phyloP scores from a whole-genome alignment of 1,284 basidiomycete genomes.

The Tilletia setariae region DNA sequence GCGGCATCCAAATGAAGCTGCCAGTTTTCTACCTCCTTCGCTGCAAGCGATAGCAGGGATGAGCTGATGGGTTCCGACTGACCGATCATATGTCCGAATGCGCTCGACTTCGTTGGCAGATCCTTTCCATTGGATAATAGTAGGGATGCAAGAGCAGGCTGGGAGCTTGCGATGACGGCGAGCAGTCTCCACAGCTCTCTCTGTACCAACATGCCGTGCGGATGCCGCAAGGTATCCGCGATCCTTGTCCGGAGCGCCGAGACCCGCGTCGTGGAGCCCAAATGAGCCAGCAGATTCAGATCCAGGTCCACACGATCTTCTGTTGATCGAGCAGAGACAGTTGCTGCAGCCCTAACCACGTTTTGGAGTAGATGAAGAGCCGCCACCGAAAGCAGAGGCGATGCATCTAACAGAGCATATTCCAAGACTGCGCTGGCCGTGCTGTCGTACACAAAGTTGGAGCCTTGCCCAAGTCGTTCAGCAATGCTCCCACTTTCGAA shows the following conservation, averaged over 20 bases:
- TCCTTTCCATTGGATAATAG: background rate
- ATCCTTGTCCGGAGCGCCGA: background rate
- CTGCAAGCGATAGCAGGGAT: background rate
- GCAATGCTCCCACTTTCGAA: slow-evolving; percentile 1
- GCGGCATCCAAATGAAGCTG: background rate
- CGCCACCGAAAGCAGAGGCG: background rate
- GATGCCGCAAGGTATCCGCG: background rate
- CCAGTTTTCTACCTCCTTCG: background rate
- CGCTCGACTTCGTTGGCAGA: background rate
- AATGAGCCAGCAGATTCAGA: background rate
- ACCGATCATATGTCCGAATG: background rate
- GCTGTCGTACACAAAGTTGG: slow-evolving; percentile 5
- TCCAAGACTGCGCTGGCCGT: slow-evolving; percentile 10
- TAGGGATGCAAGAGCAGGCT: background rate
- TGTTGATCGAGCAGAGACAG: background rate
- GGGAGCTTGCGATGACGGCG: slow-evolving; percentile 2
- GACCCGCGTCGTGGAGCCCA: slow-evolving; percentile 2
- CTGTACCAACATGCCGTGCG: background rate
- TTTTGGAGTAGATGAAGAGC: slow-evolving; percentile 1
- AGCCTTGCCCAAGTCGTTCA: background rate
- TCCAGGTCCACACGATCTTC: background rate
- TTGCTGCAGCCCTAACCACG: background rate
- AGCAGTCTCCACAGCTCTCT: slow-evolving; percentile 5
- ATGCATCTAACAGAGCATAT: background rate
- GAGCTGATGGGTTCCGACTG: background rate